Conservation (phyloP, 1,284 basidiomycete species). For the Austroboletus novae-zelandiae region DNA sequence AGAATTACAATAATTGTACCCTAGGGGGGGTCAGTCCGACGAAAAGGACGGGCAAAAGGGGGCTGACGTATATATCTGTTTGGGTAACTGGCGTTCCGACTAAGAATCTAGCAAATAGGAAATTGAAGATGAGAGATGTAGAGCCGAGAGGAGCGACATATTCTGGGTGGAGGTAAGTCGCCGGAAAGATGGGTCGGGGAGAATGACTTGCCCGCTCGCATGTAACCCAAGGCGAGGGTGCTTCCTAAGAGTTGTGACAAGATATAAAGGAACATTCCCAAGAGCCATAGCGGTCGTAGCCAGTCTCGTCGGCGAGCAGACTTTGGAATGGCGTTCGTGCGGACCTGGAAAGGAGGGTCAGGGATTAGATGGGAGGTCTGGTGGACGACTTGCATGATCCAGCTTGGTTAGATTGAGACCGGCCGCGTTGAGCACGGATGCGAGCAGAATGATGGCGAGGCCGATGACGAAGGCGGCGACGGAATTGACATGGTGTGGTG, state of each 20-base stretch:
- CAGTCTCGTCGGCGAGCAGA: conserved; percentile 65
- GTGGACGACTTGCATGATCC: conserved; percentile 61
- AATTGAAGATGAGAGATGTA: conserved; percentile 85
- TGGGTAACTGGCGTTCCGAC: conserved; percentile 79
- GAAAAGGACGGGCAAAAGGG: background rate
- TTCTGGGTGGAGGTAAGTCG: conserved; percentile 47
- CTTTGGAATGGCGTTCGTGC: conserved; percentile 71
- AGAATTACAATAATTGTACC: conserved; percentile 79
- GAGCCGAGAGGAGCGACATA: conserved; percentile 84
- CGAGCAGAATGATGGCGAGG: conserved; percentile 72
- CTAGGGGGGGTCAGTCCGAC: conserved; percentile 35
- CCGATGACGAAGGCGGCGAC: conserved; percentile 79
- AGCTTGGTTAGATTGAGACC: conserved; percentile 83
- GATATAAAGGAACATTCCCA: conserved; percentile 82
- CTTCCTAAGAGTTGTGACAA: conserved; percentile 83
- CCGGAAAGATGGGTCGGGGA: background rate
- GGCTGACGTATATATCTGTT: conserved; percentile 70
- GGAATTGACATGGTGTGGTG: conserved; percentile 49
- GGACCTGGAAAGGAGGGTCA: conserved; percentile 43
- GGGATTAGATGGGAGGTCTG: background rate
- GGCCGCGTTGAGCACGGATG: conserved; percentile 80
- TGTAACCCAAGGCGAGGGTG: conserved; percentile 82
- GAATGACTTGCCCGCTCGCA: conserved; percentile 64
- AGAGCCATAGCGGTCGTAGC: conserved; percentile 76
- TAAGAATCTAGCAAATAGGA: conserved; percentile 80